phyloP scores from a whole-genome alignment of 371 early-diverging fungal species.

The Caulochytrium protostelioides region DNA sequence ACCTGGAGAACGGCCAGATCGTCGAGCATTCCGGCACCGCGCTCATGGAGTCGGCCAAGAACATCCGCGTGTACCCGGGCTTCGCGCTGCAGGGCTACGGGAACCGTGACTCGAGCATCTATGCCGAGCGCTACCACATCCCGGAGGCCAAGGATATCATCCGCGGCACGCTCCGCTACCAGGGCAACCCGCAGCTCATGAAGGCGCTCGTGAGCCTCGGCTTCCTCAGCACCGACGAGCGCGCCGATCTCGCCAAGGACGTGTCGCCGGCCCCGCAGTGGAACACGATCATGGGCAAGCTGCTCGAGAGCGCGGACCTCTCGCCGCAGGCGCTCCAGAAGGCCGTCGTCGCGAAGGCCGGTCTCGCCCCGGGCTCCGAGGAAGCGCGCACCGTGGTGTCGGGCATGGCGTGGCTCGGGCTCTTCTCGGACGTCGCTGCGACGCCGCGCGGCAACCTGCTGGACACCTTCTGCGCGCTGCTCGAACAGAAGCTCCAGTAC shows the following conservation, averaged over 20 bases:
- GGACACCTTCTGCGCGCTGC: conserved; percentile 83
- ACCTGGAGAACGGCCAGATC: conserved; percentile 35
- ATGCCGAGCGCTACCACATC: conserved; percentile 78
- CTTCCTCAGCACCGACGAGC: conserved; percentile 57
- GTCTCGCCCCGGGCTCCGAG: neutral
- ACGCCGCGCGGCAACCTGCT: conserved; percentile 54
- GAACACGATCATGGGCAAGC: too few species aligned
- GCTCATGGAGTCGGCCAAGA: conserved; percentile 36
- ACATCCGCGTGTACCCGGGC: conserved; percentile 41
- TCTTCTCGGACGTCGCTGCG: conserved; percentile 17
- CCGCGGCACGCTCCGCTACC: conserved; percentile 83
- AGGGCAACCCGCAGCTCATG: conserved; percentile 74
- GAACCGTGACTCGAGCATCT: conserved; percentile 91
- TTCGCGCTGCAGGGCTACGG: conserved; percentile 76
- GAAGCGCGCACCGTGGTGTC: neutral
- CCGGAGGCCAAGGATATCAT: conserved; percentile 86
- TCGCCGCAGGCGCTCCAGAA: too few species aligned
- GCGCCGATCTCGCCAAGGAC: conserved; percentile 40
- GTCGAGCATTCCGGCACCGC: conserved; percentile 22
- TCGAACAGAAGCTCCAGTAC: conserved; percentile 89
- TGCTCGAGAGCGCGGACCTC: too few species aligned
- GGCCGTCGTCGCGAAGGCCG: conserved; percentile 4
- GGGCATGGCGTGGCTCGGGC: conserved; percentile 10
- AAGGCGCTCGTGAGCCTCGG: conserved; percentile 82
- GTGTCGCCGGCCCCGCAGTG: too few species aligned